A percentile compares a stretch with the other conserved stretches of the same genome.
phyloP scores from a whole-genome alignment of 768 basidiomycete genomes.

The Tephrocybe sp. region DNA sequence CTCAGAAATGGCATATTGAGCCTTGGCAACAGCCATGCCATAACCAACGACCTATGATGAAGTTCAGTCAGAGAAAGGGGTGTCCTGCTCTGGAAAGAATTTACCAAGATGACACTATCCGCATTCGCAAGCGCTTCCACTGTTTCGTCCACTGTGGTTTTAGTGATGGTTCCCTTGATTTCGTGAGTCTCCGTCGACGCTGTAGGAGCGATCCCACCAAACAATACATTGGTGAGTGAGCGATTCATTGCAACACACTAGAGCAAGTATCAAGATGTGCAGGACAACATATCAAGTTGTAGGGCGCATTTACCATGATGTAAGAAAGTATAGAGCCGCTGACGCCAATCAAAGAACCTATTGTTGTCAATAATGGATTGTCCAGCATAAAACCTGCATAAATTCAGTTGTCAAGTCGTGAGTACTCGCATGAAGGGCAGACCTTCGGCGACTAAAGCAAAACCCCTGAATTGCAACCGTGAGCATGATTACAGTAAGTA shows the following conservation, averaged over 20 bases:
- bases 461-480: conserved; percentile 44
- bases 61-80: conserved; percentile 6
- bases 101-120: conserved; percentile 79
- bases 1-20: conserved; percentile 78
- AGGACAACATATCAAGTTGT: no score
- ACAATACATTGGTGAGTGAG: conserved; percentile 80
- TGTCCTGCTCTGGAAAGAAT: background rate
- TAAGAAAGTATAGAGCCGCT: conserved; percentile 90
- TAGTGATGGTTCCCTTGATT: conserved; percentile 82
- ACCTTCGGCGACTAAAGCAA: conserved; percentile 90
- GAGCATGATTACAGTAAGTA: background rate
- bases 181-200: conserved; percentile 59
- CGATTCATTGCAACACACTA: conserved; percentile 94
- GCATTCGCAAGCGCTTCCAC: conserved; percentile 77
- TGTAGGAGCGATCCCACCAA: conserved; percentile 76
- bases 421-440: background rate
- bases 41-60: conserved; percentile 70
- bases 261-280: conserved; percentile 9
- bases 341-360: conserved; percentile 87
- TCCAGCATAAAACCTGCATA: conserved; percentile 80
- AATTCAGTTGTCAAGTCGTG: conserved; percentile 3
- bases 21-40: conserved; percentile 92
- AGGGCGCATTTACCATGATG: conserved; percentile 65
- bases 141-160: conserved; percentile 78
- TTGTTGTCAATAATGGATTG: conserved; percentile 78